Evolutionary conservation across 805 yeast genomes (phyloP), one percentile per base, ranked within the genome.

Genomic region (Starmerella roubikii): DNA sequence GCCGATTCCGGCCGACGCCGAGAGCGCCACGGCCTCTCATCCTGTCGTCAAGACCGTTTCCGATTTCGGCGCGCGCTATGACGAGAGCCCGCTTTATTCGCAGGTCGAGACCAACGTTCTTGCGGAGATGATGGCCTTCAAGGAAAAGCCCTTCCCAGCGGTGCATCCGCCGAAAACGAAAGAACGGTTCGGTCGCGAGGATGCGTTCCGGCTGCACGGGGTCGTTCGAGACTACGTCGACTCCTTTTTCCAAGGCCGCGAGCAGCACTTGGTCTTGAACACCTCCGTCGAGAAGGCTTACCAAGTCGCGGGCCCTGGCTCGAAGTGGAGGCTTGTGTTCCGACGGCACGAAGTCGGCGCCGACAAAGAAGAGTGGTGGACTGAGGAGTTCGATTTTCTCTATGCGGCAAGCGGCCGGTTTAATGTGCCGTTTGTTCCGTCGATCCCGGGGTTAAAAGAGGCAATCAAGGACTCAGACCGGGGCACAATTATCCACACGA

Each of bases 401-500:
- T 46, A 54, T 19, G 46, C 40, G 9, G 54, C 54, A 2, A 39
- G 39, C 11, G 59, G 59, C 6, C 41, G 47, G n/a, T 49, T 57
- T 38, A 46, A 50, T 33, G 50, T 50, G 10, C 56, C 58, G 43
- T 45, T 49, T 16, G 38, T 53, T 28, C 60, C 61, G 8, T 45
- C 39, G 11, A 49, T 49, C 20, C 48, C 48, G 8, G 62, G 62
- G 4, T 32, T 49, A 4, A 46, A 49, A 3, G 42, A 42, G 21
- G 40, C 42, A 2, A 22, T 32, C 2, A 18, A 15, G n/a, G 8
- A n/a, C 18, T 23, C 28, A 5, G 59, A 54, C 23, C 40, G 50
- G 30, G 62, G 65, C 17, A 38, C 46, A 7, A 35, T 53, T 11
- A 32, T 58, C 16, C 65, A 60, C 39, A 50, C 58, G 5, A 53